Conservation (phyloP, 805 yeast genomes). For the Zygotorulaspora sp. region DNA sequence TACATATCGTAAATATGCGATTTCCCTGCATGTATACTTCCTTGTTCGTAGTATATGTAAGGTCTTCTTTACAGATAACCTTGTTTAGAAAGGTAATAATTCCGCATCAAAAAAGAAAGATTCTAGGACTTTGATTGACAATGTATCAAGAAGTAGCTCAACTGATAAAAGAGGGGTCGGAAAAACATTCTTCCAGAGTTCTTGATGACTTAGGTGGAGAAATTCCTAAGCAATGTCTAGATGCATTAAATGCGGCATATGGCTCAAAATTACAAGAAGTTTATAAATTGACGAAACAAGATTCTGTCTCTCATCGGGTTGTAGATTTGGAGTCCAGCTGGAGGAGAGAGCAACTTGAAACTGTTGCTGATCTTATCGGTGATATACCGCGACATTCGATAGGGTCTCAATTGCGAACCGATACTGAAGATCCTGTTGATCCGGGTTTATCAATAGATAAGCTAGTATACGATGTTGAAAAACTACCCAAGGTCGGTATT, state of each 20-base stretch:
- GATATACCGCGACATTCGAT: slow-evolving; percentile 26
- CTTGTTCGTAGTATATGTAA: no score
- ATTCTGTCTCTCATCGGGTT: slow-evolving; percentile 17
- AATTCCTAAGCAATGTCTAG: slow-evolving; percentile 10
- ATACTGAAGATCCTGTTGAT: slow-evolving; percentile 4
- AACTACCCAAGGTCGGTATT: slow-evolving; percentile 25
- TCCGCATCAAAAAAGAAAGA: no score
- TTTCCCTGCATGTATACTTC: no score
- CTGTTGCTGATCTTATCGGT: slow-evolving; percentile 22
- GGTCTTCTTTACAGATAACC: no score
- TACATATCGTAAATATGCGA: no score
- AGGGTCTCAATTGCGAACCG: slow-evolving; percentile 19
- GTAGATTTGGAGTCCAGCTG: slow-evolving; percentile 19
- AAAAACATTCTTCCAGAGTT: background rate
- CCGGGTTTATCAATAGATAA: slow-evolving; percentile 17
- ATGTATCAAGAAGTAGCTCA: slow-evolving; percentile 8
- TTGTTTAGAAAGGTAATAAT: no score
- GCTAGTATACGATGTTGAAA: slow-evolving; percentile 20
- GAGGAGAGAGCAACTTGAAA: slow-evolving; percentile 16
- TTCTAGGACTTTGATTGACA: no score
- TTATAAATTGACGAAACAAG: slow-evolving; percentile 9
- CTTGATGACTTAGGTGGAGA: slow-evolving; percentile 9
- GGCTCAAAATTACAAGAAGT: background rate
- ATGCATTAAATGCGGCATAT: slow-evolving; percentile 1
- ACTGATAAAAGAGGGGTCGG: slow-evolving; percentile 3